Evolutionary conservation across 2,329 filamentous ascomycete genomes (phyloP).

Genomic region (Stenocarpella maydis): DNA sequence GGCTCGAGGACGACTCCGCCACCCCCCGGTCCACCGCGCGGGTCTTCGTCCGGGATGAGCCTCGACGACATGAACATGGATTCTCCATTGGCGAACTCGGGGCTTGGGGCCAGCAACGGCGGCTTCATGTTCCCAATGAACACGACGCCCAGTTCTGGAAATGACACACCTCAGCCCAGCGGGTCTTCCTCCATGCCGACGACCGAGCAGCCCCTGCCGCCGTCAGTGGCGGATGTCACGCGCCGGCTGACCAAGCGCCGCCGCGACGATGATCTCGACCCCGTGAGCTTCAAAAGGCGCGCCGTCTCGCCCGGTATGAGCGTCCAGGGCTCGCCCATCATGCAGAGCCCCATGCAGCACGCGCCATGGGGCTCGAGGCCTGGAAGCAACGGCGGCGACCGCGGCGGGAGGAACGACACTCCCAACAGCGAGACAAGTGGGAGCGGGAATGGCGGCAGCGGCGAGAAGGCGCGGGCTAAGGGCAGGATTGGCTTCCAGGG

Average conservation of each 20-base stretch:
- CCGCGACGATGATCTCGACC: slow-evolving; percentile 90
- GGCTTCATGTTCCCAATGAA: slow-evolving; percentile 42
- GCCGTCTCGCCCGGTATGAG: slow-evolving; percentile 93
- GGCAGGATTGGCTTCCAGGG: slow-evolving; percentile 83
- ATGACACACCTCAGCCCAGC: slow-evolving; percentile 49
- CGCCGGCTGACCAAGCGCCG: slow-evolving; percentile 79
- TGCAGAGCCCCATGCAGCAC: slow-evolving; percentile 83
- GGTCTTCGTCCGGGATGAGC: slow-evolving; percentile 67
- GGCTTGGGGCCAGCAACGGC: slow-evolving; percentile 35
- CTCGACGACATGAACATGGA: slow-evolving; percentile 77
- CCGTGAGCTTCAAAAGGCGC: slow-evolving; percentile 85
- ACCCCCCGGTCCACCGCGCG: slow-evolving; percentile 66
- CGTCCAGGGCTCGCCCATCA: slow-evolving; percentile 86
- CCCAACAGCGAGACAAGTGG: slow-evolving; percentile 50
- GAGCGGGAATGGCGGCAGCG: slow-evolving; percentile 48
- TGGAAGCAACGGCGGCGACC: slow-evolving; percentile 61
- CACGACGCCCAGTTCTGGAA: slow-evolving; percentile 45
- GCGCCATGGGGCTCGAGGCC: slow-evolving; percentile 72
- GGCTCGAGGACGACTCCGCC: slow-evolving; percentile 63
- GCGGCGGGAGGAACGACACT: slow-evolving; percentile 59
- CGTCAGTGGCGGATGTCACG: slow-evolving; percentile 77
- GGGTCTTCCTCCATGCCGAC: slow-evolving; percentile 43
- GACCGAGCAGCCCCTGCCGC: slow-evolving; percentile 48
- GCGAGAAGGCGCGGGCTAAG: slow-evolving; percentile 60
- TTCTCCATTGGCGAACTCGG: slow-evolving; percentile 59